Base-by-base conservation (phyloP, 2,329 filamentous ascomycete species). In the Aspergillus tamarii region DNA sequence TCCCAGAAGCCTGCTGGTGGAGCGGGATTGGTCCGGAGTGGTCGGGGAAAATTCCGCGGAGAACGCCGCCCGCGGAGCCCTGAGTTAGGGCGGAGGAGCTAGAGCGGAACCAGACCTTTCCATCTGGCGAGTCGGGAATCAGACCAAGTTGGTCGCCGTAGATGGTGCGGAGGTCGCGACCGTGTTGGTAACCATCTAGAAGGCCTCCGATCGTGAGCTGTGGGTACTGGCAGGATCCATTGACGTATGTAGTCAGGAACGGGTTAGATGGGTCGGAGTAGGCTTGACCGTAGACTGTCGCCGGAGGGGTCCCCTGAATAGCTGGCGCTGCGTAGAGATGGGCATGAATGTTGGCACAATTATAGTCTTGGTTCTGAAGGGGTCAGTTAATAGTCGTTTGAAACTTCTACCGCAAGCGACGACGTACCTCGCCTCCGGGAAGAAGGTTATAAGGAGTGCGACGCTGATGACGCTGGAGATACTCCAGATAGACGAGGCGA, bases 381-480 rank as follows among this genome's bases (percentile, higher is more conserved):
- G n/a, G 57, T 59, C 54, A 56, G 19, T 11, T 12, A 16, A 23
- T 16, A 19, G n/a, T 16, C 16, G n/a, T 4, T 53, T 4, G 16
- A 11, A 2, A n/a, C 3, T 14, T 32, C 2, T 14, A 26, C 21
- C 57, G 11, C 14, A 7, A 12, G 26, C 2, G 11, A 7, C 19
- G 21, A 46, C 63, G 23, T 62, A 78, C 77, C 69, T 80, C 77
- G 26, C 77, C 77, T 1, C 74, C 76, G 0, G 77, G 76, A 16
- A 79, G 67, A 45, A 80, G 76, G 41, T 79, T 79, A 62, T 80
- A 80, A 1, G 78, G 77, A 1, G 77, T 72, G 5, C 77, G 72
- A 12, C 77, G 68, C 59, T 80, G 77, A 57, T 80, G 77, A 3
- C 77, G 75, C 61, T 80, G 77, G 19, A 79, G 57, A 59, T 80